phyloP scores from a whole-genome alignment of 2,329 filamentous ascomycete species.

The Aspergillus sp. region DNA sequence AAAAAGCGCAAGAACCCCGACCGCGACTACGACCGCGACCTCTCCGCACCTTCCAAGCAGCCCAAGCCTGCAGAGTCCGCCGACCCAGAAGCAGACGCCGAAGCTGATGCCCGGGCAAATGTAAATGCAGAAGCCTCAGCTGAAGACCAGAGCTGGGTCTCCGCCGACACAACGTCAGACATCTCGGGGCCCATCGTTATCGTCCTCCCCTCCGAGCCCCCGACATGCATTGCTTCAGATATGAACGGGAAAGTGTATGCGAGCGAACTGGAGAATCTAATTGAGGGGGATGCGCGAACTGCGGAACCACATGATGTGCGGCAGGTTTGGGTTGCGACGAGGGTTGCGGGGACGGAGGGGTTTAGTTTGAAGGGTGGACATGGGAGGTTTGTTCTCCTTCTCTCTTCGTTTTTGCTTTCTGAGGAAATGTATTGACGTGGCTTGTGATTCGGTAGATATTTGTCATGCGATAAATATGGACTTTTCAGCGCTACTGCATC shows the following conservation, averaged over 20 bases:
- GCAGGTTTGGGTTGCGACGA: constrained; percentile 91
- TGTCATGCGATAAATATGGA: constrained; percentile 82
- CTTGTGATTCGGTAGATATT: constrained; percentile 59
- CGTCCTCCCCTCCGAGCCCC: constrained; percentile 72
- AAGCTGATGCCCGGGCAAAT: neutral
- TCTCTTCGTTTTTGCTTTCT: neutral
- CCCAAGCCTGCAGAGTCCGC: constrained; percentile 11
- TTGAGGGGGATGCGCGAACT: constrained; percentile 77
- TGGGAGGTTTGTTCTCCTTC: constrained; percentile 60
- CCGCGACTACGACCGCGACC: constrained; percentile 24
- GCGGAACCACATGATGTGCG: constrained; percentile 94
- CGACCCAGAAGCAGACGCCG: neutral
- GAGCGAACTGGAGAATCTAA: constrained; percentile 78
- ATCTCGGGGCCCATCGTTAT: constrained; percentile 80
- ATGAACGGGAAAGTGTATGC: constrained; percentile 83
- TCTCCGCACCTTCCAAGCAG: constrained; percentile 20
- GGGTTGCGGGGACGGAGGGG: constrained; percentile 75
- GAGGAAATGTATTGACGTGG: neutral
- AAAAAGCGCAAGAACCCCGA: constrained; percentile 80
- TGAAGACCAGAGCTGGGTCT: constrained; percentile 87
- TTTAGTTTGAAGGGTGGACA: constrained; percentile 89
- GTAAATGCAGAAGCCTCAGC: constrained; percentile 29
- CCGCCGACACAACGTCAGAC: constrained; percentile 71
- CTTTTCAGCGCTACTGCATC: constrained; percentile 73
- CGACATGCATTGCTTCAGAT: constrained; percentile 80